Evolutionary conservation across 2,329 filamentous ascomycete species (phyloP), one percentile per base, ranked within the genome.

Genomic region (Mariannaea elegans): DNA sequence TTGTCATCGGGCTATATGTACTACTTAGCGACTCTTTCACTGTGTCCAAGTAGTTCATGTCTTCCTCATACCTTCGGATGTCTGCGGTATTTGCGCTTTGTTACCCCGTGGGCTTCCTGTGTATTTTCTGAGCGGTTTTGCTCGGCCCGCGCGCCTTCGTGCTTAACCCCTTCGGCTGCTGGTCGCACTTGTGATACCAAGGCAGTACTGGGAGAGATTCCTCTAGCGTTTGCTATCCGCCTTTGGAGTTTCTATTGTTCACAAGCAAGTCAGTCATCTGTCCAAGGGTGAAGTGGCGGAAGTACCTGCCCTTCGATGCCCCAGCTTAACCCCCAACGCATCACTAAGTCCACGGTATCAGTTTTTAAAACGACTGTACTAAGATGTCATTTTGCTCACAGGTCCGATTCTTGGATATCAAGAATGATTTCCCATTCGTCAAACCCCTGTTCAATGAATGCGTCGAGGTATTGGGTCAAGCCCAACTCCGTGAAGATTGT

Each of bases 401-500:
- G 81, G 71, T 95, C 92, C 21, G 90, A 91, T 76, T 94, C 92
- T 61, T 91, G 93, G 53, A 95, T 93, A 72, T 94, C 91, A 49
- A 93, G 81, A 55, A 94, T 88, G 1, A 89, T 93, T 31, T 93
- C 90, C 92, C 92, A 94, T 10, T 88, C 87, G 75, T 95, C 92
- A 74, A 95, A 95, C 3, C 92, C 92, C 76, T 94, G 91, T 52
- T 91, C 87, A 41, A 92, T 74, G 68, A 95, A 91, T 56, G 82
- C 78, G 66, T 89, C 83, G 60, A 91, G 84, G 78, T 95, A 94
- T 77, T 93, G 90, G 78, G 86, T 82, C 75, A 95, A 83, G 73
- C 91, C 91, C 81, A 94, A 82, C 82, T 91, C 90, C 77, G 86
- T 84, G 73, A 94, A 87, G 66, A 89, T 84, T 34, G 82, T 77